Conservation (phyloP, 495 filamentous ascomycete genomes). For the Xylaria castorea region DNA sequence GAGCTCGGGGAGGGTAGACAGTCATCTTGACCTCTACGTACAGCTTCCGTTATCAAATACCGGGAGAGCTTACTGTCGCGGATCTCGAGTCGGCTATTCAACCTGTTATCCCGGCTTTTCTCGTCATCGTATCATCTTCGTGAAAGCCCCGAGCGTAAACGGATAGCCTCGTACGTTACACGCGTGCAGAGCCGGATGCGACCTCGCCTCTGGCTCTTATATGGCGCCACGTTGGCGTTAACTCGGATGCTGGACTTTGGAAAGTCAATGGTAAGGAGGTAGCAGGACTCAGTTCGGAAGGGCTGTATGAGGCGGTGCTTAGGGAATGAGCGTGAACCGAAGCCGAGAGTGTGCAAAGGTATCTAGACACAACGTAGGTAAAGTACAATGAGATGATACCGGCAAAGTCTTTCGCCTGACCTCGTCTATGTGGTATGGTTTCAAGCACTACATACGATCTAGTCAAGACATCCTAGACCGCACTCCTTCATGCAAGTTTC, state of each 20-base stretch:
- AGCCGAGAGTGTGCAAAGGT: not conserved
- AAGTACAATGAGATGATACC: not conserved
- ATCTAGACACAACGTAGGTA: not conserved
- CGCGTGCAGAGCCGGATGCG: not conserved
- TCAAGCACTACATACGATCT: not conserved
- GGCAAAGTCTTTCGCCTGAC: not conserved
- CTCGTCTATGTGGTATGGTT: not conserved
- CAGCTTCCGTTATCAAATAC: not conserved
- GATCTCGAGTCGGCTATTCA: not conserved
- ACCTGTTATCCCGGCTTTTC: not conserved
- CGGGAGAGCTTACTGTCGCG: not conserved
- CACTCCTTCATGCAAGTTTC: not conserved
- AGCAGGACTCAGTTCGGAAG: not conserved
- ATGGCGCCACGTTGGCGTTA: slow-evolving; percentile 4
- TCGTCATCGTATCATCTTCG: not conserved
- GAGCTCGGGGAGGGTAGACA: not conserved
- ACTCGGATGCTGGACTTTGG: not conserved
- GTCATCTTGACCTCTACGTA: not conserved
- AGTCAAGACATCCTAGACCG: not conserved
- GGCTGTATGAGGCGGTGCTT: not conserved
- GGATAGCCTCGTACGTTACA: not conserved
- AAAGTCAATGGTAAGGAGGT: not conserved
- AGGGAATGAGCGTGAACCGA: not conserved
- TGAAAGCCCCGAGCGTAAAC: not conserved
- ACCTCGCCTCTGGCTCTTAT: not conserved